These are phyloP conservation scores for Cystofilobasidium bisporidii DNA, from an alignment of 768 basidiomycete species.

Conservation along the genomic window DNA sequence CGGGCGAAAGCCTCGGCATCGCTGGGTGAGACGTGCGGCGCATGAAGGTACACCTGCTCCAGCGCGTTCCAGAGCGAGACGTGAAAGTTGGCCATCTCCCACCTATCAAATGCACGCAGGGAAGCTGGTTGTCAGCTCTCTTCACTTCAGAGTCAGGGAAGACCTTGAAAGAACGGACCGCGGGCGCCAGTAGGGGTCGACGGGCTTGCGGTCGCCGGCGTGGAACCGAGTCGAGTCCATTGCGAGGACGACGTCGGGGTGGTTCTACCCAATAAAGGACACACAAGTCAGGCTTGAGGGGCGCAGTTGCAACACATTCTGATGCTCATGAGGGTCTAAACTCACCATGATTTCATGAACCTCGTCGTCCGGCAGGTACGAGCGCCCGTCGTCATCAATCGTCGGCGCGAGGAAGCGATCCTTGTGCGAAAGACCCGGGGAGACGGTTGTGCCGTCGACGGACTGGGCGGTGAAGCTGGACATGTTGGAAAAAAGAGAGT, in stretches of 20 bases:
- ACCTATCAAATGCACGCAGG: not conserved
- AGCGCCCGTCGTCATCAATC: not conserved
- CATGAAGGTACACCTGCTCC: conserved; percentile 10
- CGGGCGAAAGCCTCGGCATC: not conserved
- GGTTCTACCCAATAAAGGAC: not conserved
- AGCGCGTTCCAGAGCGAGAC: conserved; percentile 1
- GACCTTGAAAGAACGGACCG: not conserved
- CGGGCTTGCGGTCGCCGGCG: conserved; percentile 1
- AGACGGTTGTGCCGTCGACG: not conserved
- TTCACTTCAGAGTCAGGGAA: not conserved
- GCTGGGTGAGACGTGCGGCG: not conserved
- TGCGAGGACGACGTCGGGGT: not conserved
- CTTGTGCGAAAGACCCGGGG: not conserved
- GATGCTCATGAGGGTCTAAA: not conserved
- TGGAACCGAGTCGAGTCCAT: conserved; percentile 3
- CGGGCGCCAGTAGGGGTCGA: conserved; percentile 14
- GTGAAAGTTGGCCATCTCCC: conserved; percentile 18
- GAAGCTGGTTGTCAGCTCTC: too few species aligned
- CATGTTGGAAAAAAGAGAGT: too few species aligned
- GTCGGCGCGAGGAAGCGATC: not conserved
- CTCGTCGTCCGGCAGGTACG: not conserved
- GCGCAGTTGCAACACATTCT: too few species aligned
- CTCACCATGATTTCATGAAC: not conserved
- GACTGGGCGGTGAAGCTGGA: too few species aligned
- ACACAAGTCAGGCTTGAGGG: too few species aligned